Base-by-base conservation (phyloP, 106 monocot genomes). In the Allium cepa region DNA sequence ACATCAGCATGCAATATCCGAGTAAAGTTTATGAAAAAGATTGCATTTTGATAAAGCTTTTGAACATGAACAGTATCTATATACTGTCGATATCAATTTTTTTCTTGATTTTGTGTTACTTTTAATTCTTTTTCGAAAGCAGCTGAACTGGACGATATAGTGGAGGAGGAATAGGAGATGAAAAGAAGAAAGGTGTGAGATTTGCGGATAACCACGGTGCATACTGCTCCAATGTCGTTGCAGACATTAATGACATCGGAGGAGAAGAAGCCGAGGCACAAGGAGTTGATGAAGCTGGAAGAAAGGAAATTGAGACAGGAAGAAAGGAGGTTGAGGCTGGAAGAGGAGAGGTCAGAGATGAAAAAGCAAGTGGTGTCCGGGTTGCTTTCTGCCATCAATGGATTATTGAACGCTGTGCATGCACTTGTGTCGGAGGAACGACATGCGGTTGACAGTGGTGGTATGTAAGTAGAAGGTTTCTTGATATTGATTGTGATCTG, bases 231-330 rank as follows among this genome's bases (percentile, higher is more conserved):
- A 45, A 77, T 85, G 66, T 72, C 91, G 15, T 76, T 88, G 16
- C 79, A 75, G 52, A 72, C 94, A 15, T 49, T 95, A 59, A 68
- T 85, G 68, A 77, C 85, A 0, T 91, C 87, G 66, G 91, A 95
- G 77, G 94, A 95, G 72, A 82, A 79, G 81, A 63, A 83, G 53
- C 80, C 68, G 76, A 79, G 91, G 15, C 94, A 95, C 83, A 84
- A 81, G 7, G 88, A 91, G 11, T 51, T 88, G 58, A 52, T 91
- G 62, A 81, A 85, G 71, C 72, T 95, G 49, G 85, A 95, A 78
- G 90, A 90, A 79, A 65, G 94, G 52, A 78, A 85, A 46, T 71
- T 95, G 4, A 82, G 79, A 12, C 64, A 85, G 11, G 91, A 90
- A 79, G 79, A 85, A 50, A 75, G 88, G 57, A 70, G 79, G 46